These are phyloP conservation scores for Wallacemonas sp. DNA, from an alignment of 208 protist species.

Conservation along the genomic window DNA sequence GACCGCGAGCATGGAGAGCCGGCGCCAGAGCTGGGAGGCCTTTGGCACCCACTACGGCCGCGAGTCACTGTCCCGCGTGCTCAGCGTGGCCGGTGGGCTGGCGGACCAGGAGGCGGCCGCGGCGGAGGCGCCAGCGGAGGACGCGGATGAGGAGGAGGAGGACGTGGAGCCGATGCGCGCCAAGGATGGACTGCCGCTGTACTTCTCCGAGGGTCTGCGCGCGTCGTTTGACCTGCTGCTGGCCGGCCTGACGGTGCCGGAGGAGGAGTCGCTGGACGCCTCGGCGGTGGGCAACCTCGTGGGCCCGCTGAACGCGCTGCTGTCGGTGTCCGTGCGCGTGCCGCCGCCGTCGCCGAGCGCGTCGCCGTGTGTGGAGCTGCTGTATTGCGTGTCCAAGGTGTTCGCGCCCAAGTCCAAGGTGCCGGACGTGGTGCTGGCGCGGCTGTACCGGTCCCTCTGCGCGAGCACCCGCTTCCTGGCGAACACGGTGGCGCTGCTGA, in stretches of 20 bases:
- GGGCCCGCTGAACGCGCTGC: constrained; percentile 14
- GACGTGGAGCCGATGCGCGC: constrained; percentile 14
- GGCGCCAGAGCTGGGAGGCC: constrained; percentile 16
- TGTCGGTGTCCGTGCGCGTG: neutral
- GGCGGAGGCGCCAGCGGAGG: neutral
- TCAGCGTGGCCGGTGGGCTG: neutral
- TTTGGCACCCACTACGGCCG: constrained; percentile 4
- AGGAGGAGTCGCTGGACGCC: constrained; percentile 4
- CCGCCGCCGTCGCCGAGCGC: neutral
- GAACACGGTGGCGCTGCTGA: constrained; percentile 10
- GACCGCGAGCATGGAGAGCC: constrained; percentile 13
- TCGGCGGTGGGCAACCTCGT: constrained; percentile 13
- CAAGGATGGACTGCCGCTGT: constrained; percentile 20
- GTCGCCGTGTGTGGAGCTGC: constrained; percentile 1
- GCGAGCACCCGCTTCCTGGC: constrained; percentile 11
- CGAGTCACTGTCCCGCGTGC: neutral
- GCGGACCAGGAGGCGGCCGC: neutral
- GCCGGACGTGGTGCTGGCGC: constrained; percentile 6
- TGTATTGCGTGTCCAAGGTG: constrained; percentile 7
- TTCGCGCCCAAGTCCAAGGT: constrained; percentile 12
- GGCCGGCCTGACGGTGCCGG: constrained; percentile 8
- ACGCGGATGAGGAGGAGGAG: neutral
- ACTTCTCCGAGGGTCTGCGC: constrained; percentile 13
- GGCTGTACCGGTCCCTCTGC: constrained; percentile 13
- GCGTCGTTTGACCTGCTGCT: constrained; percentile 10